Base-by-base conservation (phyloP, 495 filamentous ascomycete species). In the Entonaema liquescens region DNA sequence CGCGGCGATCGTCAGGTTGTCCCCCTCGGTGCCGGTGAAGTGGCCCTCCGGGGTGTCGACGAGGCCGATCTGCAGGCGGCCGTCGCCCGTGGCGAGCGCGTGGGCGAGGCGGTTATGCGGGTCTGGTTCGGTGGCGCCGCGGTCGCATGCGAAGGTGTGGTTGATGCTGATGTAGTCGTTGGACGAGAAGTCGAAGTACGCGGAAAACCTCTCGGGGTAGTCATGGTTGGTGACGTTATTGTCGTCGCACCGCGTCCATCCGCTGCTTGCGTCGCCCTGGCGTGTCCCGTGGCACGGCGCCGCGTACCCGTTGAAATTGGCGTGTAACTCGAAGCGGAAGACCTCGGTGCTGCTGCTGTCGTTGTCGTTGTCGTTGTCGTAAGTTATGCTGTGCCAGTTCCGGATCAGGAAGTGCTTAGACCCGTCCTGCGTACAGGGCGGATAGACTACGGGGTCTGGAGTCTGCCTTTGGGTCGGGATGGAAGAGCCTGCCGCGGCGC, bases 1-100 rank as follows among this genome's bases (percentile, higher is more conserved):
- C 19, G 67, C 68, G 6, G 62, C 56, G 29, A 70, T 70, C n/a
- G 56, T 65, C 57, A 61, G 38, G 40, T 70, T 70, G 29, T 70
- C 68, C n/a, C 68, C 68, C 23, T 66, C 62, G n/a, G 68, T 62
- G 3, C 62, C 62, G 3, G 68, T 71, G 57, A 49, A 65, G 7
- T 56, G 62, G 12, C 68, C 68, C 53, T 66, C 62, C 0, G 62
- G 62, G 31, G 68, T 62, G 31, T 62, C 62, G 2, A 71, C 62
- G 0, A 71, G 57, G 17, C 62, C 52, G 53, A 66, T 25, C 1
- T 3, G 2, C 17, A 71, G 17, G 0, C 62, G n/a, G 1, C 62
- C 58, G 36, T 66, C 42, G 17, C 68, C 68, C 13, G 58, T 65
- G 1, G 61, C 56, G 7, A 56, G n/a, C 0, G 23, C 62, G 1